These are phyloP conservation scores for Lagenidium giganteum DNA, from an alignment of 352 stramenopile species.

Conservation along the genomic window DNA sequence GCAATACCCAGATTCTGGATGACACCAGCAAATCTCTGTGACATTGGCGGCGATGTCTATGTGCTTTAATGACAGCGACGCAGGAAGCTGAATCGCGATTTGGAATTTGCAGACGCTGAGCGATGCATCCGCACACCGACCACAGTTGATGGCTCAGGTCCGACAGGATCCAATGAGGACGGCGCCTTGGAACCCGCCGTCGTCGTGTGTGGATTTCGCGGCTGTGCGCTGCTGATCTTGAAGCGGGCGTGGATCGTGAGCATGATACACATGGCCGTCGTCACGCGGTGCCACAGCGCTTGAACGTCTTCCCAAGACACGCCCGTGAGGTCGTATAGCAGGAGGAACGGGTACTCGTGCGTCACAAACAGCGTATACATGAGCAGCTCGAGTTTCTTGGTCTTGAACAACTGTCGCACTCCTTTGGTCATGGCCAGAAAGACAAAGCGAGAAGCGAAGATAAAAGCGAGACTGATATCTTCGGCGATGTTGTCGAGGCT, in stretches of 20 bases:
- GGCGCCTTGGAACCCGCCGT: too few species aligned
- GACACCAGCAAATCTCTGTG: too few species aligned
- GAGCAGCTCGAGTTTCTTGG: constrained; percentile 13
- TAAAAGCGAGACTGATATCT: constrained; percentile 10
- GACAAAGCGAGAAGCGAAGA: constrained; percentile 25
- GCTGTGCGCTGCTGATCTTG: constrained; percentile 1
- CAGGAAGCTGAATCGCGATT: too few species aligned
- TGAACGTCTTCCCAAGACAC: constrained; percentile 31
- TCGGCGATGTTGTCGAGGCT: constrained; percentile 16
- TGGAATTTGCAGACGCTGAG: too few species aligned
- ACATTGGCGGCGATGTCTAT: too few species aligned
- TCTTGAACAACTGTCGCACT: constrained; percentile 4
- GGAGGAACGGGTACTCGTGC: constrained; percentile 21
- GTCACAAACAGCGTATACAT: constrained; percentile 18
- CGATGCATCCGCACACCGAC: too few species aligned
- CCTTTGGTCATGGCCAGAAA: constrained; percentile 19
- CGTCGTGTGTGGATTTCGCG: too few species aligned
- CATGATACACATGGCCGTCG: constrained; percentile 23
- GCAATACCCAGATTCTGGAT: too few species aligned
- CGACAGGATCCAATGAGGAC: too few species aligned
- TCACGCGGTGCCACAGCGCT: constrained; percentile 30
- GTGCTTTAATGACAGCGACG: too few species aligned
- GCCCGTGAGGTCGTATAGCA: constrained; percentile 12
- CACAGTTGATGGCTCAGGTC: too few species aligned
- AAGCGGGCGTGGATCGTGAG: constrained; percentile 20